Conservation (phyloP, 805 yeast genomes). For the Kuraishia ogatae region DNA sequence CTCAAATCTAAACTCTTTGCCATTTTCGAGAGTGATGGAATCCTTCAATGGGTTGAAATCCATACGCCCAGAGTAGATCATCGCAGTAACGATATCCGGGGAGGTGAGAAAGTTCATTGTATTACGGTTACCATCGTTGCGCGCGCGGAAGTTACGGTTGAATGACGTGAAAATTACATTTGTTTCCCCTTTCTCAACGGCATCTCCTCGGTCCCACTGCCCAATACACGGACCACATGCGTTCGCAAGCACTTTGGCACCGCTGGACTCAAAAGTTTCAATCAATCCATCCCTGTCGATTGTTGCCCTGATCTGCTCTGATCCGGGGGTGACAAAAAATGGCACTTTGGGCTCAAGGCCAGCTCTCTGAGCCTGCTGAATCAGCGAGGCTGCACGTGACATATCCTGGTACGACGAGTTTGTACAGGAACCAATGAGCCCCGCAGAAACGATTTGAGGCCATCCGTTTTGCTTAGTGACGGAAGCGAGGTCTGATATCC, state of each 20-base stretch:
- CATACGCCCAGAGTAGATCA: conserved; percentile 93
- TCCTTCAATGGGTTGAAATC: conserved; percentile 94
- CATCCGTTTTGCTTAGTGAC: conserved; percentile 68
- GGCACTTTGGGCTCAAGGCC: conserved; percentile 89
- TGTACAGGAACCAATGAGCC: conserved; percentile 96
- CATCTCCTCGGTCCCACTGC: conserved; percentile 92
- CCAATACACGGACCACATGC: conserved; percentile 99
- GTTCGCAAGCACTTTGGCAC: conserved; percentile 89
- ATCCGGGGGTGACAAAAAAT: conserved; percentile 95
- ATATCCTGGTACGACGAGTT: conserved; percentile 97
- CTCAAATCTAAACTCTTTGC: conserved; percentile 80
- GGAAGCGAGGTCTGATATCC: conserved; percentile 71
- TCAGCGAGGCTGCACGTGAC: conserved; percentile 91
- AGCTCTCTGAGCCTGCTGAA: conserved; percentile 75
- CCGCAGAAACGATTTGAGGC: conserved; percentile 85
- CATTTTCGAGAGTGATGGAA: conserved; percentile 77
- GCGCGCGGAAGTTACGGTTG: conserved; percentile 96
- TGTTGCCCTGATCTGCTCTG: conserved; percentile 96
- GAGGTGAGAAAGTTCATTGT: conserved; percentile 97
- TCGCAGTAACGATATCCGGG: conserved; percentile 93
- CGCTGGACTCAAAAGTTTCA: conserved; percentile 71
- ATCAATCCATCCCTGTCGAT: conserved; percentile 91
- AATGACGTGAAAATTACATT: conserved; percentile 95
- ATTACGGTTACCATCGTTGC: conserved; percentile 97
- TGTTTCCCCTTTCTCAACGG: conserved; percentile 86